Evolutionary conservation across 1,284 basidiomycete species (phyloP).

Genomic region (Microbotryomycetes sp.): DNA sequence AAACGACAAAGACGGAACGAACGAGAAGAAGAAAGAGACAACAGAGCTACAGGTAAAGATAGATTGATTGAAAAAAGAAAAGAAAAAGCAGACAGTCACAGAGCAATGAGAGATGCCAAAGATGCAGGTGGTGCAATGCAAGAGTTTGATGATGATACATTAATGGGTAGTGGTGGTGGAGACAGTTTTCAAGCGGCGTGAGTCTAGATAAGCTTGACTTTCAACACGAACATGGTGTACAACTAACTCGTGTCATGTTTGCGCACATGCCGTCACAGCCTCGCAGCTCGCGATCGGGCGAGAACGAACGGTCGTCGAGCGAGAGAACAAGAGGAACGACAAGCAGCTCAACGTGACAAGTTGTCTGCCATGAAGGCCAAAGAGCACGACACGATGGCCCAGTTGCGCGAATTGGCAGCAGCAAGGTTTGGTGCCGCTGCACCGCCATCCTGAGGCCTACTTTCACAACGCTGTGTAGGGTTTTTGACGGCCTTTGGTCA

Average conservation of each 20-base stretch:
- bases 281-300: slow-evolving; percentile 15
- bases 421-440: slow-evolving; percentile 16
- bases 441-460: neutral
- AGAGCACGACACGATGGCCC: slow-evolving; percentile 31
- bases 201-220: too few relatives aligned
- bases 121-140: slow-evolving; percentile 20
- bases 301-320: slow-evolving; percentile 9
- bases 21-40: slow-evolving; percentile 25
- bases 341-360: slow-evolving; percentile 12
- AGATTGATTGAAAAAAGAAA: slow-evolving; percentile 25
- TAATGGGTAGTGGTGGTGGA: slow-evolving; percentile 11
- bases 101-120: slow-evolving; percentile 12
- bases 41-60: slow-evolving; percentile 29
- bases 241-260: too few relatives aligned
- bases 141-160: slow-evolving; percentile 21
- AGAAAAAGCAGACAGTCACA: slow-evolving; percentile 14
- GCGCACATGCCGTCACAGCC: neutral
- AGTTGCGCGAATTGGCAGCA: slow-evolving; percentile 26
- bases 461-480: too few relatives aligned
- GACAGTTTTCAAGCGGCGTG: slow-evolving; percentile 20
- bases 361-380: slow-evolving; percentile 11
- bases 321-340: slow-evolving; percentile 7
- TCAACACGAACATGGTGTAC: too few relatives aligned
- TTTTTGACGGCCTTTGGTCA: too few relatives aligned
- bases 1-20: slow-evolving; percentile 9